phyloP scores from a whole-genome alignment of 176 grass and related monocot genomes.

The Tillandsia fasciculata region DNA sequence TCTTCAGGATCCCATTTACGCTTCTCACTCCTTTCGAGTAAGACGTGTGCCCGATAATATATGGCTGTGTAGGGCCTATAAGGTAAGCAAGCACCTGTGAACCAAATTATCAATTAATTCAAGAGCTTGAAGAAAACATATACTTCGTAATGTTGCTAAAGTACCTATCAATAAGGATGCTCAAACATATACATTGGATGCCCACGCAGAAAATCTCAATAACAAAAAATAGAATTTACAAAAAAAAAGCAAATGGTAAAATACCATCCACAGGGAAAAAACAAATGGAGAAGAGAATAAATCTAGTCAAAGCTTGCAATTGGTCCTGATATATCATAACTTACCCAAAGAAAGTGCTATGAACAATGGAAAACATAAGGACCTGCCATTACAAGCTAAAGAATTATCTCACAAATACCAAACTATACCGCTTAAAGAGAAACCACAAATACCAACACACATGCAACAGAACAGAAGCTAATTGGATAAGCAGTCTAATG shows the following conservation, averaged over 20 bases:
- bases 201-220: not conserved
- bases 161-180: not conserved
- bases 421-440: no score
- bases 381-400: no score
- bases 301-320: no score
- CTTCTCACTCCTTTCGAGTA: conserved; percentile 35
- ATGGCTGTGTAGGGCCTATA: conserved; percentile 23
- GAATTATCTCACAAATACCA: no score
- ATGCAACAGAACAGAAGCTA: no score
- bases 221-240: not conserved
- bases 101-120: conserved; percentile 6
- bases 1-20: conserved; percentile 62
- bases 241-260: no score
- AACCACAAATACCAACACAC: not conserved
- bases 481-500: not conserved
- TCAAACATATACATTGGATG: not conserved
- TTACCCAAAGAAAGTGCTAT: no score
- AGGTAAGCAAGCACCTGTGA: conserved; percentile 50
- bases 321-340: no score
- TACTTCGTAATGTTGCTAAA: not conserved
- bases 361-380: no score
- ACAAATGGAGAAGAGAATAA: no score
- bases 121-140: conserved; percentile 14
- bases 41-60: conserved; percentile 34
- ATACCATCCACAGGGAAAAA: no score